A percentile compares a stretch with the other conserved stretches of the same genome.
Evolutionary conservation across 2,329 filamentous ascomycete genomes (phyloP).

Genomic region (Chrysoporthe deuterocubensis): DNA sequence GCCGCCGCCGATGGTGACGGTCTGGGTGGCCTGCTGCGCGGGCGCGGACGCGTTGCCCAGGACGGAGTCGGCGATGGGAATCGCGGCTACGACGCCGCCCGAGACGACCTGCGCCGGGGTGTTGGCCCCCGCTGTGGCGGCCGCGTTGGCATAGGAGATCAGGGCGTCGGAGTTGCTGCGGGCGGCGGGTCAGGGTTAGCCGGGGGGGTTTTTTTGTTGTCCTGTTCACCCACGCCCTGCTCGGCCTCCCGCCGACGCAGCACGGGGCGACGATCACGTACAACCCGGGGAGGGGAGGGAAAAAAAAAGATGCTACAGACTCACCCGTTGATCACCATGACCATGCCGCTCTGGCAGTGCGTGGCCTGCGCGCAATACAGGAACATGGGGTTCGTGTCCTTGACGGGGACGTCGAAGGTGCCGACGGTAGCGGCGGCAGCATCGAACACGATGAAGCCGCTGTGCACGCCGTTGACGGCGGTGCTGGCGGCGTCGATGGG

Average conservation of each 20-base stretch:
- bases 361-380: slow-evolving; percentile 54
- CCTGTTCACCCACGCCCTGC: not conserved
- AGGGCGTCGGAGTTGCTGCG: slow-evolving; percentile 10
- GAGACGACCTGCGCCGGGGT: slow-evolving; percentile 13
- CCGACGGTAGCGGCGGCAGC: slow-evolving; percentile 43
- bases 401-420: slow-evolving; percentile 52
- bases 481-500: slow-evolving; percentile 41
- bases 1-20: not conserved
- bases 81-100: slow-evolving; percentile 17
- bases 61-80: slow-evolving; percentile 20
- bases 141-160: slow-evolving; percentile 16
- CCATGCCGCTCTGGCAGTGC: slow-evolving; percentile 56
- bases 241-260: not conserved
- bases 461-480: slow-evolving; percentile 40
- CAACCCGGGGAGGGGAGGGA: not conserved
- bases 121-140: not conserved
- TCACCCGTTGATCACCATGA: slow-evolving; percentile 51
- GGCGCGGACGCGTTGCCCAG: slow-evolving; percentile 1
- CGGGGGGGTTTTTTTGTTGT: not conserved
- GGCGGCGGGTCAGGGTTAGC: not conserved
- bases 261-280: no score
- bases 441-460: slow-evolving; percentile 46
- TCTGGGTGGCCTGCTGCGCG: not conserved
- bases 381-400: slow-evolving; percentile 50
- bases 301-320: not conserved